Evolutionary conservation across 2,329 filamentous ascomycete species (phyloP).

Genomic region (Sarocladium oryzae): DNA sequence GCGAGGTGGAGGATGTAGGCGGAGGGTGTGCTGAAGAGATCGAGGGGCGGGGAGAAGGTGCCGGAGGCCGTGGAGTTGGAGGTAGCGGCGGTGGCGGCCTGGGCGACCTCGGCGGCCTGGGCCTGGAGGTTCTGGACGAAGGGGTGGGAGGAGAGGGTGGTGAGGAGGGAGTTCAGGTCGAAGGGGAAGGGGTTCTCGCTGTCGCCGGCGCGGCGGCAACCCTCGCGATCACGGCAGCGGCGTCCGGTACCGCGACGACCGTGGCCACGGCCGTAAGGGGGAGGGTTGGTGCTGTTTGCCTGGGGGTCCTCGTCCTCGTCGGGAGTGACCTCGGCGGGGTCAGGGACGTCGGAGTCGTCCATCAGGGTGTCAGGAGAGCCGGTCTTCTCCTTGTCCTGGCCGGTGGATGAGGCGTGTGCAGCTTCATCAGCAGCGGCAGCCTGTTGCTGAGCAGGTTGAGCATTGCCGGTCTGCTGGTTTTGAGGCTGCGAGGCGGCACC

Average conservation of each 20-base stretch:
- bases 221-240: constrained; percentile 13
- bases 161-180: constrained; percentile 33
- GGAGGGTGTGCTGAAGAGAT: constrained; percentile 64
- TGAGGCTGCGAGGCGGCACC: background rate
- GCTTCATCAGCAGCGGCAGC: background rate
- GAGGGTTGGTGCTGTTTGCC: background rate
- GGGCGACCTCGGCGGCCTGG: constrained; percentile 13
- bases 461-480: background rate
- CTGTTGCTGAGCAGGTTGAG: background rate
- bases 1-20: constrained; percentile 68
- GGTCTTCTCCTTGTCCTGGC: constrained; percentile 5
- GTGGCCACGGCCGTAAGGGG: constrained; percentile 12
- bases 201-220: constrained; percentile 11
- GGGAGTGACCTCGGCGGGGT: constrained; percentile 10
- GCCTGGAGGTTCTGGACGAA: constrained; percentile 32
- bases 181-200: constrained; percentile 19
- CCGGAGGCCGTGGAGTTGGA: constrained; percentile 21
- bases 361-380: constrained; percentile 9
- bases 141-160: constrained; percentile 34
- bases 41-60: constrained; percentile 58
- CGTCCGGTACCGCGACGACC: constrained; percentile 16
- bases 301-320: constrained; percentile 5
- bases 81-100: constrained; percentile 11
- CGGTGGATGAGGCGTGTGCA: background rate
- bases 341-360: constrained; percentile 7